A percentile compares a stretch with the other conserved stretches of the same genome.
Conservation (phyloP, 2,329 filamentous ascomycete genomes). For the Fusarium sp. region DNA sequence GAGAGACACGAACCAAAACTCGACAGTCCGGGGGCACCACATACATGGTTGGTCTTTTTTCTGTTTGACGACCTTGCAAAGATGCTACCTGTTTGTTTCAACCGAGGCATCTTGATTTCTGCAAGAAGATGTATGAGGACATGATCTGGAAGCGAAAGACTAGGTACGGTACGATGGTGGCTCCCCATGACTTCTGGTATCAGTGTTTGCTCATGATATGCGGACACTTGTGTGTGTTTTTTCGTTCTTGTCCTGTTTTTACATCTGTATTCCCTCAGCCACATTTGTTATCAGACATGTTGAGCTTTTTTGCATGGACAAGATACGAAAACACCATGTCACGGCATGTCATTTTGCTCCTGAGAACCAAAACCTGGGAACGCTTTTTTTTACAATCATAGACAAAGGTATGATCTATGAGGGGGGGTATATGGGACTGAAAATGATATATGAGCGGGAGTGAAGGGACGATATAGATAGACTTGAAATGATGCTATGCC, state of each 20-base stretch:
- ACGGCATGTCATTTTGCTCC: background rate
- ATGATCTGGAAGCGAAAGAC: slow-evolving; percentile 23
- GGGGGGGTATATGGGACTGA: background rate
- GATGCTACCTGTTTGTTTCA: slow-evolving; percentile 30
- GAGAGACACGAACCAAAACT: slow-evolving; percentile 34
- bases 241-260: slow-evolving; percentile 1
- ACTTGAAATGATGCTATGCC: background rate
- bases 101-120: slow-evolving; percentile 22
- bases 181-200: background rate
- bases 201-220: background rate
- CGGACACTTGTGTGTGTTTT: background rate
- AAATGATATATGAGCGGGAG: background rate
- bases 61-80: slow-evolving; percentile 22
- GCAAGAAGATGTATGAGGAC: slow-evolving; percentile 20
- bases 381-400: background rate
- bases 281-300: slow-evolving; percentile 4
- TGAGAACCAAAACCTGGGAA: background rate
- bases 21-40: slow-evolving; percentile 23
- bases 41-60: slow-evolving; percentile 26
- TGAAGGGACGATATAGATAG: background rate
- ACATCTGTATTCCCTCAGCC: background rate
- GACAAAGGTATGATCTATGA: background rate
- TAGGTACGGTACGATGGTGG: background rate
- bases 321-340: background rate
- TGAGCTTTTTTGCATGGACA: background rate